phyloP scores from a whole-genome alignment of 2,329 filamentous ascomycete species.

The Scedosporium dehoogii region DNA sequence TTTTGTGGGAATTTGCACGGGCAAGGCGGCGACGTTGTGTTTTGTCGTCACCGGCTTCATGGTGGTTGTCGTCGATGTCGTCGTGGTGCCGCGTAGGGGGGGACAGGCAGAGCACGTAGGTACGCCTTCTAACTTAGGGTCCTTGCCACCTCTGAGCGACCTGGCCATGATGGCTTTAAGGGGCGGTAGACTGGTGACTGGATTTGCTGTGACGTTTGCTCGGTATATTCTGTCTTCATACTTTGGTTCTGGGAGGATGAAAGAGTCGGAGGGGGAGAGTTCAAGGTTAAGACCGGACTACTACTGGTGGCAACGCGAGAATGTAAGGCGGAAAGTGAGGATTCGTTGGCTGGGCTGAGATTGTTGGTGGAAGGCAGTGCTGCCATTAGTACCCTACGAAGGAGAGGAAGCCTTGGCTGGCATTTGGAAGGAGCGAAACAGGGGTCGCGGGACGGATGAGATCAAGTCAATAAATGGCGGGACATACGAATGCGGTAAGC shows the following conservation, averaged over 20 bases:
- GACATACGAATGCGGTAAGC: no score
- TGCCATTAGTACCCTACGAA: not conserved
- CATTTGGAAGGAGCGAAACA: no score
- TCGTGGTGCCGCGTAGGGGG: not conserved
- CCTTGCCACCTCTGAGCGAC: slow-evolving; percentile 1
- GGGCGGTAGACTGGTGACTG: not conserved
- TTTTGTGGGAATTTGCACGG: slow-evolving; percentile 37
- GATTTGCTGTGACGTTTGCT: not conserved
- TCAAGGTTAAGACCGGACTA: not conserved
- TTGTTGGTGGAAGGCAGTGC: not conserved
- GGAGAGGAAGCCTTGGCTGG: not conserved
- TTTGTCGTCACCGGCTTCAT: not conserved
- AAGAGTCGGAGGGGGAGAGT: not conserved
- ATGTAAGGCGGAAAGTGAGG: not conserved
- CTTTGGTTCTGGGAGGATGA: not conserved
- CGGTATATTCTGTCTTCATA: slow-evolving; percentile 3
- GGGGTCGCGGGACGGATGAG: not conserved
- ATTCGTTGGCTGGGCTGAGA: not conserved
- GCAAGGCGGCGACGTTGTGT: not conserved
- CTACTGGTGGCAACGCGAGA: not conserved
- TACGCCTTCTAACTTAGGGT: not conserved
- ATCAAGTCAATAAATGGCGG: no score
- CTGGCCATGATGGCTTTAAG: slow-evolving; percentile 3
- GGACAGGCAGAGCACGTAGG: not conserved
- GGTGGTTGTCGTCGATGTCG: not conserved